Conservation (phyloP, 129 eudicot species). For the Silybum marianum region DNA sequence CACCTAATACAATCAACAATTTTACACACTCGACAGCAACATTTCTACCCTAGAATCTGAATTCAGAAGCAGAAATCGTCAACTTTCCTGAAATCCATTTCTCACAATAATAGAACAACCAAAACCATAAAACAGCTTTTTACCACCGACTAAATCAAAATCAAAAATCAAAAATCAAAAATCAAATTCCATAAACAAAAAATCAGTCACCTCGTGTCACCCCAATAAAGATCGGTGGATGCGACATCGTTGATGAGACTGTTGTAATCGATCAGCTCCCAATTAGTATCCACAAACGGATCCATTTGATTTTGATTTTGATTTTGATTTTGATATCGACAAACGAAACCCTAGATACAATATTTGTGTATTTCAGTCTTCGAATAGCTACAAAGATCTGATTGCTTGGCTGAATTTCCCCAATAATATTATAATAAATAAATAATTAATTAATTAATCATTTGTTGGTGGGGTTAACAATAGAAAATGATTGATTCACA, state of each 20-base stretch:
- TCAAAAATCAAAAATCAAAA: no score
- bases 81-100: background rate
- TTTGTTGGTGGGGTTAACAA: background rate
- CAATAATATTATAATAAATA: background rate
- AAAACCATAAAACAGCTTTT: background rate
- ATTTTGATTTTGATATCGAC: no score
- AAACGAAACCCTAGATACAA: slow-evolving; percentile 37
- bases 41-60: slow-evolving; percentile 23
- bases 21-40: background rate
- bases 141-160: background rate
- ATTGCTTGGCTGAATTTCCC: slow-evolving; percentile 10
- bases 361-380: background rate
- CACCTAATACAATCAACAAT: background rate
- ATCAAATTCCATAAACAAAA: background rate
- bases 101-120: background rate
- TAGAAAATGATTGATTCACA: slow-evolving; percentile 18
- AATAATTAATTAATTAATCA: background rate
- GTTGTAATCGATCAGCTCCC: slow-evolving; percentile 61
- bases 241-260: slow-evolving; percentile 50
- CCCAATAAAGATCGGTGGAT: slow-evolving; percentile 57
- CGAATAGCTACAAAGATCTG: slow-evolving; percentile 19
- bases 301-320: slow-evolving; percentile 35
- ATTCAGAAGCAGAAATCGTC: background rate
- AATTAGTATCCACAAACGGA: slow-evolving; percentile 45
- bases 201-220: slow-evolving; percentile 38